Conservation (phyloP, 1,284 basidiomycete genomes). For the Heliocybe sulcata region DNA sequence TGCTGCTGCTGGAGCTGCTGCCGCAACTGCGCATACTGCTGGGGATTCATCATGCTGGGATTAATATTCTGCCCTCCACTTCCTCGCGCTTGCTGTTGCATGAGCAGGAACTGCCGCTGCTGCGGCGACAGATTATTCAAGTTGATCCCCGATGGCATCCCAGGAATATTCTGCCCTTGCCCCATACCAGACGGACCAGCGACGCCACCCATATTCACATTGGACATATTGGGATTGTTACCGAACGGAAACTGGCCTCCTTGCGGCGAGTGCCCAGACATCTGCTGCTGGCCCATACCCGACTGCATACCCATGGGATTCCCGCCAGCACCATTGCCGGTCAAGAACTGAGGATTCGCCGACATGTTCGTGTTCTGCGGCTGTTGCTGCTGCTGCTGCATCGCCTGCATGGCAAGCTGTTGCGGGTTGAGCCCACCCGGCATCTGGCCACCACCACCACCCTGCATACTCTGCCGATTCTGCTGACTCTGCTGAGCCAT, state of each 20-base stretch:
- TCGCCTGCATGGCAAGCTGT: constrained; percentile 4
- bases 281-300: constrained; percentile 10
- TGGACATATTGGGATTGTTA: neutral
- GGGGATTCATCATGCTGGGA: constrained; percentile 6
- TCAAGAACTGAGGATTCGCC: neutral
- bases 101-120: constrained; percentile 33
- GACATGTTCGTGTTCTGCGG: neutral
- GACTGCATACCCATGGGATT: neutral
- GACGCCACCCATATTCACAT: neutral
- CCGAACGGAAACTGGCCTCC: constrained; percentile 24
- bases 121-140: constrained; percentile 26
- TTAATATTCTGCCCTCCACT: neutral
- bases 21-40: neutral
- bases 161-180: constrained; percentile 1
- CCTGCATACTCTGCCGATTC: neutral
- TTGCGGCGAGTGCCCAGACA: constrained; percentile 14
- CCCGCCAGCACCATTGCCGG: neutral
- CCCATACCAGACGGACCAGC: neutral
- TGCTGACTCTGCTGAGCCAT: constrained; percentile 5
- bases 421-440: neutral
- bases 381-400: constrained; percentile 11
- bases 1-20: constrained; percentile 19
- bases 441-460: neutral
- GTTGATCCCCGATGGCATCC: constrained; percentile 23
- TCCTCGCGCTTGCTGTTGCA: constrained; percentile 2